Base-by-base conservation (phyloP, 2,329 filamentous ascomycete species). In the Cladophialophora psammophila region DNA sequence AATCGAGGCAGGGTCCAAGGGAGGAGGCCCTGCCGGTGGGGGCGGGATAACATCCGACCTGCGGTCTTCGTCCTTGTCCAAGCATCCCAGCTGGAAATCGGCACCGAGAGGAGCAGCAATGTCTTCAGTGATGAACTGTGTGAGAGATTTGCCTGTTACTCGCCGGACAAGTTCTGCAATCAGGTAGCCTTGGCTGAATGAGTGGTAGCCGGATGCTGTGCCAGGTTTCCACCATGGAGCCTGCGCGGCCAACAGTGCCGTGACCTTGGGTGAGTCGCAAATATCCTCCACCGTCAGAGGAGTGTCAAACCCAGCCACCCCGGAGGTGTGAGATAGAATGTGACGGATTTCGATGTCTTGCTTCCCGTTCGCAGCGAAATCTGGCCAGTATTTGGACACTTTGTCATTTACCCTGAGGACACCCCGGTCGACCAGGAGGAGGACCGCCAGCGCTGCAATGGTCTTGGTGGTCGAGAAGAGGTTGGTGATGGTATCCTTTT, bases 181-280 rank as follows among this genome's bases (percentile, higher is more conserved):
- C 20, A 72, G 34, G 38, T 66, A 65, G 20, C 71, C 70, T 15
- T 79, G 76, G 3, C 73, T 80, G 12, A 76, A 40, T 2, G 75
- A 56, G 63, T 83, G 81, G 70, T 84, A 84, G 1, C 80, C 81
- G 0, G 77, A 78, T 5, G 73, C 76, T 0, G 77, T 79, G 1
- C 82, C 82, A 0, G 82, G 80, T 34, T 69, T 72, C 81, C 81
- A 84, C 76, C 78, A 81, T 0, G 80, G 80, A 1, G 76, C 71
- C 63, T 83, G 81, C 7, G 65, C 61, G 3, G 77, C 79, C 2
- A 84, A 74, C 20, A 74, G 74, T 7, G 74, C 72, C 0, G 78
- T 77, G 1, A 75, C 65, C 5, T 63, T 60, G 1, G 74, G 61
- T 0, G 72, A 31, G 61, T 82, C 74, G 68, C 70, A 78, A 5